phyloP scores from a whole-genome alignment of 306 rosid genomes.

The Prunus kanzakura region DNA sequence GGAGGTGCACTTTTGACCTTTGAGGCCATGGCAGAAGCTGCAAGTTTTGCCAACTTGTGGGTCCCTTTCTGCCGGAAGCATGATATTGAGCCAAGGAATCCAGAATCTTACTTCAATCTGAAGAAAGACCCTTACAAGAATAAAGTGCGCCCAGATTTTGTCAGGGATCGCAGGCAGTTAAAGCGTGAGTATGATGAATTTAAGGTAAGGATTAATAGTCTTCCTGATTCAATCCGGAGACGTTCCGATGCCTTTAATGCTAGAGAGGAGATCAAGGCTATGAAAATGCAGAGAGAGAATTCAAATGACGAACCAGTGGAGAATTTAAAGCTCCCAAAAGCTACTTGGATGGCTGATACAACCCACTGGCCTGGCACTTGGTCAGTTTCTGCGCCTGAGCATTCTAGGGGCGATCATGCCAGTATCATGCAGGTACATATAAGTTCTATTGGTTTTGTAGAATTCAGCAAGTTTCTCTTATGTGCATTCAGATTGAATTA shows the following conservation, averaged over 20 bases:
- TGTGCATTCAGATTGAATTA: neutral
- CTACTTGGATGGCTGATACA: slow-evolving; percentile 79
- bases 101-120: slow-evolving; percentile 62
- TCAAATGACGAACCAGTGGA: slow-evolving; percentile 51
- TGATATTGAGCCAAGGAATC: slow-evolving; percentile 74
- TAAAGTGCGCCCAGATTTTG: slow-evolving; percentile 70
- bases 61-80: slow-evolving; percentile 83
- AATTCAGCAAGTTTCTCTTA: neutral
- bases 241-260: slow-evolving; percentile 71
- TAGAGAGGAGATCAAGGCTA: slow-evolving; percentile 58
- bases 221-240: slow-evolving; percentile 74
- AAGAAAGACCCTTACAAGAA: slow-evolving; percentile 72
- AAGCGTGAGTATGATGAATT: slow-evolving; percentile 85
- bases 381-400: slow-evolving; percentile 47
- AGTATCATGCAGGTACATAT: slow-evolving; percentile 68
- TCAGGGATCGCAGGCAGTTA: slow-evolving; percentile 68
- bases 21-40: slow-evolving; percentile 89
- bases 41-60: slow-evolving; percentile 82
- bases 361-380: slow-evolving; percentile 86
- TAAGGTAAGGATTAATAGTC: slow-evolving; percentile 68
- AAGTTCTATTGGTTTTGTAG: neutral
- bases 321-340: slow-evolving; percentile 48
- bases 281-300: slow-evolving; percentile 53
- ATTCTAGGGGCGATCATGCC: slow-evolving; percentile 77
- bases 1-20: slow-evolving; percentile 87